Percentiles rank a stretch among this genome's conserved stretches.
phyloP scores from a whole-genome alignment of 83 land plant species.

The Diphasiastrum complanatum region DNA sequence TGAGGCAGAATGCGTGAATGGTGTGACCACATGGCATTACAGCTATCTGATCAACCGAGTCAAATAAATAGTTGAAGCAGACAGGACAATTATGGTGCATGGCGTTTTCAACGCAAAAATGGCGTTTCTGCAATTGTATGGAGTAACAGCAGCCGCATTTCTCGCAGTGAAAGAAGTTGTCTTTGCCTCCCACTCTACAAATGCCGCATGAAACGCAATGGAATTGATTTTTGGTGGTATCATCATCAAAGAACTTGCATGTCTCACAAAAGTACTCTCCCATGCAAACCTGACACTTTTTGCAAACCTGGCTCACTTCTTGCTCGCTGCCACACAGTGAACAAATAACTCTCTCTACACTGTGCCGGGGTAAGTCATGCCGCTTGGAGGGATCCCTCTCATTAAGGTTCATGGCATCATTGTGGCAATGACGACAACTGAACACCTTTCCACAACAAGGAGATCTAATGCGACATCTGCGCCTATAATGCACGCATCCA shows the following conservation, averaged over 20 bases:
- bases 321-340: slow-evolving; percentile 62
- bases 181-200: slow-evolving; percentile 5
- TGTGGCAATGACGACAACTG: slow-evolving; percentile 83
- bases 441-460: slow-evolving; percentile 83
- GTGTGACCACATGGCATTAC: slow-evolving; percentile 3
- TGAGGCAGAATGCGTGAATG: not conserved
- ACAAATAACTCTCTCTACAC: slow-evolving; percentile 51
- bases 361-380: slow-evolving; percentile 27
- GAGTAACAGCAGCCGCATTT: slow-evolving; percentile 7
- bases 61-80: not conserved
- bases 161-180: slow-evolving; percentile 2
- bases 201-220: slow-evolving; percentile 1
- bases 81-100: slow-evolving; percentile 11
- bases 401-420: slow-evolving; percentile 50
- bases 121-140: not conserved
- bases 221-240: slow-evolving; percentile 7
- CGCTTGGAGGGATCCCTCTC: slow-evolving; percentile 16
- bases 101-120: slow-evolving; percentile 1
- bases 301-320: slow-evolving; percentile 25
- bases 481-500: slow-evolving; percentile 73
- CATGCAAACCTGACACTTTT: slow-evolving; percentile 39
- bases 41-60: not conserved
- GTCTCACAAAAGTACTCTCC: slow-evolving; percentile 33
- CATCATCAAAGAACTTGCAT: slow-evolving; percentile 41
- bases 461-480: slow-evolving; percentile 80